Base-by-base conservation (phyloP, 176 grass and related monocot species). In the Musa troglodytarum region DNA sequence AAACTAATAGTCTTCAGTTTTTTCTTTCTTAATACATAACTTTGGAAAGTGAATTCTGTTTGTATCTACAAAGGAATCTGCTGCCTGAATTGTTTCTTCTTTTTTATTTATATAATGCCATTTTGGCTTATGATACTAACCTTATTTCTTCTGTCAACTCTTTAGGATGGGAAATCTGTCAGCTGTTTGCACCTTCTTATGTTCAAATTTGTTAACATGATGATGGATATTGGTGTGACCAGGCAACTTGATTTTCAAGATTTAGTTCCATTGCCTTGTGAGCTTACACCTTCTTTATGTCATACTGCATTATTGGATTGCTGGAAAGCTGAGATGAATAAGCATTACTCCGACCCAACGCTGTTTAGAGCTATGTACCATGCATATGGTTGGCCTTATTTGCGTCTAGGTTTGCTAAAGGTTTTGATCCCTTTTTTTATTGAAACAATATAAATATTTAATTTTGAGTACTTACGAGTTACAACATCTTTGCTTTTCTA, bases 161-260 rank as follows among this genome's bases (percentile, higher is more conserved):
- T 17, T 64, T 34, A 93, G 93, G 69, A 72, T 77, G 72, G 68
- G 28, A 90, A 79, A 34, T 78, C 58, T 74, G 55, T 55, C 14
- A 82, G 58, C 81, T 65, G 78, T 14, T 93, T 83, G 85, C 68
- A 88, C 28, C 68, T 88, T 68, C 72, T 93, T 74, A 87, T 84
- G 51, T 97, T 97, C 86, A 93, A 79, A 77, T 87, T 90, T 67
- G 80, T 97, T 43, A 90, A 92, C 82, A 70, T 79, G 54, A 80
- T 97, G 81, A 84, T 97, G 87, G 84, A 85, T 59, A 79, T 87
- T 80, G 93, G 93, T 76, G 81, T 85, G 76, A 90, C 80, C 79
- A 90, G 81, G 85, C 93, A 97, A 85, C 90, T 97, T 75, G 81
- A 87, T 59, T 88, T 90, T 77, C 63, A 75, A 87, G 90, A 97